phyloP scores from a whole-genome alignment of 2,329 filamentous ascomycete species.

The Colletotrichum gigasporum region DNA sequence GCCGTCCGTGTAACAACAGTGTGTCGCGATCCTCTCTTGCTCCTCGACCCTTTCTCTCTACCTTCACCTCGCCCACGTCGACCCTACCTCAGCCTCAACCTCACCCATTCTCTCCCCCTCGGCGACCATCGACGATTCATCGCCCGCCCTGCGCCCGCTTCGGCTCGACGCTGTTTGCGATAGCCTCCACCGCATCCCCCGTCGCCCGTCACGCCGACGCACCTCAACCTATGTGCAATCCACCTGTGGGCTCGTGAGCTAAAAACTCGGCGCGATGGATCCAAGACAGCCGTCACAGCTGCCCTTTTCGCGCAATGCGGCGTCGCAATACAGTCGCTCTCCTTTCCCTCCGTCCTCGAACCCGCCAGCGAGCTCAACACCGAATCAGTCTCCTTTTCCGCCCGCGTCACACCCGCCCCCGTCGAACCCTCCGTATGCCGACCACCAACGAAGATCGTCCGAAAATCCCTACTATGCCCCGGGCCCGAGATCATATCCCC shows the following conservation, averaged over 20 bases:
- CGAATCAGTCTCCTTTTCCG: slow-evolving; percentile 34
- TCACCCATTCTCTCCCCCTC: not conserved
- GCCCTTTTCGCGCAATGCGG: slow-evolving; percentile 39
- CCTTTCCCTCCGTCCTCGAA: slow-evolving; percentile 33
- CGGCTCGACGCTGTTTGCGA: slow-evolving; percentile 14
- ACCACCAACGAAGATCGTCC: slow-evolving; percentile 49
- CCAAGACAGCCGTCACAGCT: slow-evolving; percentile 43
- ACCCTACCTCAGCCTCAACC: not conserved
- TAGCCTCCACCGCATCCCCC: slow-evolving; percentile 11
- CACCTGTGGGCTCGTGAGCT: slow-evolving; percentile 40
- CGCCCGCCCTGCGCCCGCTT: not conserved
- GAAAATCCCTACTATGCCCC: slow-evolving; percentile 54
- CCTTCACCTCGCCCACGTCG: not conserved
- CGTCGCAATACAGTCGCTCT: slow-evolving; percentile 42
- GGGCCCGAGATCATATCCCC: slow-evolving; percentile 43
- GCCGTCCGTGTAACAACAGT: slow-evolving; percentile 33
- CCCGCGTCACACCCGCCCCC: slow-evolving; percentile 23
- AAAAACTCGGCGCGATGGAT: slow-evolving; percentile 47
- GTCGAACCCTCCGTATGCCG: slow-evolving; percentile 40
- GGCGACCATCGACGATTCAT: slow-evolving; percentile 7
- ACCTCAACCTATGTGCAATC: slow-evolving; percentile 26
- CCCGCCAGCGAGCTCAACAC: slow-evolving; percentile 15
- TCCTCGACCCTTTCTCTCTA: slow-evolving; percentile 11
- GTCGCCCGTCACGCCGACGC: slow-evolving; percentile 18
- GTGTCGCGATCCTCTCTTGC: slow-evolving; percentile 28